Evolutionary conservation across 768 basidiomycete species (phyloP), one percentile per base, ranked within the genome.

Genomic region (Tulasnella sp.): DNA sequence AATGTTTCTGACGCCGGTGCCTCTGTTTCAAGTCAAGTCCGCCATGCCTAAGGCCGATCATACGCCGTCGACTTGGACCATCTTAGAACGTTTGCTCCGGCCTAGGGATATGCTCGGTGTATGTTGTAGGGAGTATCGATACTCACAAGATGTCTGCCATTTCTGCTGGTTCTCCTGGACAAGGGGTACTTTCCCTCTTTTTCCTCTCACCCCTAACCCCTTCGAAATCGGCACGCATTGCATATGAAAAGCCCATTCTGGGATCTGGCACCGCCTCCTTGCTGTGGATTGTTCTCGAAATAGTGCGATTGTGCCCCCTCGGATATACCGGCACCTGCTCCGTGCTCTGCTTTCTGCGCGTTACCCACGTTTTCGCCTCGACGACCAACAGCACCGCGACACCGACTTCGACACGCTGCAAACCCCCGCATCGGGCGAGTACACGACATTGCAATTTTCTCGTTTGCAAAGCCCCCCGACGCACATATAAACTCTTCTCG

Each of bases 341-440:
- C 54, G 54, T 1, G 54, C 54, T 22, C 54, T 58, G 54, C 54
- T 8, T 58, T 58, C 6, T 58, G 54, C 54, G n/a, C 36, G 68
- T 69, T 69, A 69, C 68, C 68, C 68, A 69, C 68, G 68, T 69
- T 69, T 69, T 36, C 68, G 36, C 19, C 39, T 68, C 34, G 29
- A 37, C 68, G 34, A 34, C 34, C 68, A 36, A 38, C 34, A 37
- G 34, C 68, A 25, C n/a, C 34, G n/a, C 39, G 22, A 36, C 54
- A 58, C 54, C 54, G 54, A 58, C 54, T 58, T 58, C 54, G n/a
- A n/a, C 54, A 58, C 54, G 54, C 54, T 58, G 54, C 54, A 58
- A 58, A 58, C 54, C 54, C n/a, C 54, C 19, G 25, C 54, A 58
- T 8, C 3, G n/a, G 15, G 54, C 54, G n/a, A 58, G 54, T 42